Evolutionary conservation across 352 stramenopile genomes (phyloP).

Genomic region (Thraustochytrium striatum): DNA sequence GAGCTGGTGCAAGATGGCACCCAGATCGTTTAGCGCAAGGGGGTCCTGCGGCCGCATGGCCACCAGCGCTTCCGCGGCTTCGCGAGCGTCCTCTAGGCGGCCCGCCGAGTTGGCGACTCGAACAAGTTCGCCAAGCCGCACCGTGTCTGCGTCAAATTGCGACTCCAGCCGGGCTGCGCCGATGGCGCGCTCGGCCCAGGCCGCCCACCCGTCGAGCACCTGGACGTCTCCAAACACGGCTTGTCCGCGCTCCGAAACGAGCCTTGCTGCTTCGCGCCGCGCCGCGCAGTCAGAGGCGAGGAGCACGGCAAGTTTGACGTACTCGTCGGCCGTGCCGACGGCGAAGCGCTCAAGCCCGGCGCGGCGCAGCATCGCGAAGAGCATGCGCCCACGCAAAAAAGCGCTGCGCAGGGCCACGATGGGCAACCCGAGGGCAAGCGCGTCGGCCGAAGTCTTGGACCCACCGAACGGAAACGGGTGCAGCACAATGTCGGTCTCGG

Average conservation of each 20-base stretch:
- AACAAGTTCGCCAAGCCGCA: background rate
- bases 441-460: conserved; percentile 59
- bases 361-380: conserved; percentile 50
- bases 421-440: conserved; percentile 52
- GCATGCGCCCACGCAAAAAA: conserved; percentile 58
- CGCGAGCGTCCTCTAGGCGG: conserved; percentile 34
- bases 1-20: conserved; percentile 50
- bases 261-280: conserved; percentile 15
- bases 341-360: conserved; percentile 54
- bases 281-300: conserved; percentile 47
- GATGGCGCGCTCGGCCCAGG: conserved; percentile 49
- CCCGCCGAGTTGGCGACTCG: background rate
- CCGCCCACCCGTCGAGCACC: conserved; percentile 52
- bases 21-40: conserved; percentile 41
- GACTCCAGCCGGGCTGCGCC: background rate
- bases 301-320: conserved; percentile 53
- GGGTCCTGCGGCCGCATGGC: conserved; percentile 2
- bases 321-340: conserved; percentile 50
- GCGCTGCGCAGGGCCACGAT: conserved; percentile 56
- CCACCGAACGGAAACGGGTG: conserved; percentile 64
- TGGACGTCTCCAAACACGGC: conserved; percentile 53
- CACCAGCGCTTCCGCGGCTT: conserved; percentile 36
- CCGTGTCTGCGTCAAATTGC: conserved; percentile 10
- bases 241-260: background rate
- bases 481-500: conserved; percentile 54